Percentiles rank a stretch among this genome's conserved stretches.
Evolutionary conservation across 148 eudicot species (phyloP).

Genomic region (Arbutus unedo): DNA sequence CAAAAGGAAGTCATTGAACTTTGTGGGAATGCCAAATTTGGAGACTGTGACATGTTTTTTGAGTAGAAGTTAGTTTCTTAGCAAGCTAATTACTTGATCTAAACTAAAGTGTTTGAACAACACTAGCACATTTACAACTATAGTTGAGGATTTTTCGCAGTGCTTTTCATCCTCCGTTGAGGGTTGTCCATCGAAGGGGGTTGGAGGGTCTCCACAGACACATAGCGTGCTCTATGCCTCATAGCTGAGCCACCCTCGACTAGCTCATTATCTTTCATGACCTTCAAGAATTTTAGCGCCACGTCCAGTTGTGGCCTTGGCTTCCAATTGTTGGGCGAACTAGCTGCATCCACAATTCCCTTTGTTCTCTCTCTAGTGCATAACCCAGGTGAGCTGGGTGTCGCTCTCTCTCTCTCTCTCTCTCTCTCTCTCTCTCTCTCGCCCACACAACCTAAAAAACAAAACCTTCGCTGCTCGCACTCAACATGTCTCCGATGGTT

Average conservation of each 20-base stretch:
- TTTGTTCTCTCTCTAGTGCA: neutral
- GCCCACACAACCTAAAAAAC: neutral
- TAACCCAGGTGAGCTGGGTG: neutral
- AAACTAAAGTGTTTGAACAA: neutral
- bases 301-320: neutral
- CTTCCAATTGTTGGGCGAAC: neutral
- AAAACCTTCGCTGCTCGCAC: neutral
- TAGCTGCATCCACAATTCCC: neutral
- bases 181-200: neutral
- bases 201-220: neutral
- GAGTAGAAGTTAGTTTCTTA: neutral
- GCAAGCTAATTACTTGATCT: neutral
- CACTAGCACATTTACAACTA: neutral
- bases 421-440: neutral
- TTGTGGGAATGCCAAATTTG: neutral
- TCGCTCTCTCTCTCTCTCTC: neutral
- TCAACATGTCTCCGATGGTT: neutral
- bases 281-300: neutral
- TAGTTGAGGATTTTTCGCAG: neutral
- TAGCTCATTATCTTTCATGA: neutral
- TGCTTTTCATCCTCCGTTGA: neutral
- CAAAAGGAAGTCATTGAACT: neutral
- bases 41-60: constrained; percentile 1
- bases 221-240: neutral
- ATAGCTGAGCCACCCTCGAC: neutral